These are phyloP conservation scores for Picea sitchensis DNA, from an alignment of 75 land plant genomes.

Conservation along the genomic window DNA sequence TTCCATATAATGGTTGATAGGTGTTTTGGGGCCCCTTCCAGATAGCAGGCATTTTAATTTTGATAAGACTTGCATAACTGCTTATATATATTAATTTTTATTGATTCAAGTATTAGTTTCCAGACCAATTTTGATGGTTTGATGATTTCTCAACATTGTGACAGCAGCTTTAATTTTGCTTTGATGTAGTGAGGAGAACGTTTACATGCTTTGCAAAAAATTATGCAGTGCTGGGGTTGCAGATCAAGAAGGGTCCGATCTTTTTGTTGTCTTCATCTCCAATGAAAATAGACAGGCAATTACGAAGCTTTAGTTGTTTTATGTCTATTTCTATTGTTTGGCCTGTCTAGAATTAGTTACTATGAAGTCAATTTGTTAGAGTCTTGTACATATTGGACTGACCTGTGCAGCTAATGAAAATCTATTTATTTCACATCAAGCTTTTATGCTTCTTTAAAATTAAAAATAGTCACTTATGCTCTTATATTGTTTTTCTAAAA, in stretches of 20 bases:
- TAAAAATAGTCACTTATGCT: not conserved
- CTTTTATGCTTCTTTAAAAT: not conserved
- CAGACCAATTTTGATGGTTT: no score
- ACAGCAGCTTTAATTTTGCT: no score
- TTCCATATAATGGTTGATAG: no score
- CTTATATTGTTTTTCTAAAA: not conserved
- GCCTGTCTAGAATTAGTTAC: not conserved
- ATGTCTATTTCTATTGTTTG: not conserved
- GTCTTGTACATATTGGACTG: not conserved
- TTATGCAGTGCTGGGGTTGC: conserved; percentile 43
- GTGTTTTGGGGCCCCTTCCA: no score
- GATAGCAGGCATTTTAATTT: no score
- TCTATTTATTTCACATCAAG: not conserved
- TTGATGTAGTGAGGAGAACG: conserved; percentile 89
- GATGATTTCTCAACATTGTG: no score
- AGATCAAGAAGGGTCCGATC: conserved; percentile 53
- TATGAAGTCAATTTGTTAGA: not conserved
- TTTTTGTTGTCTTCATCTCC: conserved; percentile 90
- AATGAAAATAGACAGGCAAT: conserved; percentile 74
- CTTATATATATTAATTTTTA: no score
- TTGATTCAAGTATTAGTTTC: no score
- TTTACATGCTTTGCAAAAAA: conserved; percentile 79
- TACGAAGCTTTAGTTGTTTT: conserved; percentile 8
- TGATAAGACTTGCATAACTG: no score
- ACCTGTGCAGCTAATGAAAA: no score